Base-by-base conservation (phyloP, 2,329 filamentous ascomycete genomes). In the Colletotrichum australisinense region DNA sequence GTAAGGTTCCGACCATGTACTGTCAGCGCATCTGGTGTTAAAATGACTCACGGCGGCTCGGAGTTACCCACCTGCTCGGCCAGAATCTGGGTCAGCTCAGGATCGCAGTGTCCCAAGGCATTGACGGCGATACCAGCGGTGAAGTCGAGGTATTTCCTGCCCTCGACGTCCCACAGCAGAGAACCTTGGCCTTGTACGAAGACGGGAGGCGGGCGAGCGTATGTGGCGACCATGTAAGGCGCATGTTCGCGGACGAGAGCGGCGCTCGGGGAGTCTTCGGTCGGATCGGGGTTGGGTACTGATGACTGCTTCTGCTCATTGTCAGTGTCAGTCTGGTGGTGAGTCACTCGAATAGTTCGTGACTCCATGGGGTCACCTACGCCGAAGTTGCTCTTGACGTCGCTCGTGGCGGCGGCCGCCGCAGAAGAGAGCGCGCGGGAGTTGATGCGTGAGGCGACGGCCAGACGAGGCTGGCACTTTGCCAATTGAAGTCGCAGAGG, bases 101-200 rank as follows among this genome's bases (percentile, higher is more conserved):
- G 88, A 78, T 99, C 95, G 80, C 94, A 95, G 81, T 99, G 97
- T 11, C 97, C 97, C 42, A 99, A 88, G 26, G 93, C 92, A 84
- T 96, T 98, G 81, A 99, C 97, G 19, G 97, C 97, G 80, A 99
- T 99, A 60, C 97, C 97, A 11, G 95, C 93, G 1, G 97, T 98
- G 79, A 99, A 94, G 84, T 99, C 97, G 35, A 99, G 88, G 81
- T 98, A 99, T 81, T 92, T 92, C 74, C 94, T 88, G 80, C 97
- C 94, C 85, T 98, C 95, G 49, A 96, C 85, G 81, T 99, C 97
- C 91, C 92, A 98, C 75, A 99, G 83, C 81, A 95, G 95, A 74
- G 93, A 95, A 2, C 97, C 97, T 80, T 95, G 87, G 75, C 95
- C 97, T 81, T 92, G 94, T 72, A 95, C 91, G 83, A 99, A 98